These are phyloP conservation scores for Colletotrichum graminicola DNA, from an alignment of 2,329 filamentous ascomycete genomes.

Conservation along the genomic window DNA sequence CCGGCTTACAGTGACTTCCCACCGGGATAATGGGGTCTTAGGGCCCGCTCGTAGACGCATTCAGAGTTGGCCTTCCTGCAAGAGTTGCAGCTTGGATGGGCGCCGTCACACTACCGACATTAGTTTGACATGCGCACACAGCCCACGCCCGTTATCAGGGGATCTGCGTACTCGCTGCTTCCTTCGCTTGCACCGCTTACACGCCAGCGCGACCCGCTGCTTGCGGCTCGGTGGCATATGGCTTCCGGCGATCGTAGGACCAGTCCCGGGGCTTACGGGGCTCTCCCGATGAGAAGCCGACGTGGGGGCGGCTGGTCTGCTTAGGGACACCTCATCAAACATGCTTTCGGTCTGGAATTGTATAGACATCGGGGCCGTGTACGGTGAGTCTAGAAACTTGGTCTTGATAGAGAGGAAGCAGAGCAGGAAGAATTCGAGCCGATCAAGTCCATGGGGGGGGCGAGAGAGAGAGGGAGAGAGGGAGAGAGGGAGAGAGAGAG, in stretches of 20 bases:
- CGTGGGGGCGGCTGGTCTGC: background rate
- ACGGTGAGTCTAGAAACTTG: background rate
- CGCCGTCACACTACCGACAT: conserved; percentile 45
- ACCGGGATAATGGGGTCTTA: conserved; percentile 47
- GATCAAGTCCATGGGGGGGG: conserved; percentile 8
- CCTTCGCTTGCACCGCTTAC: conserved; percentile 46
- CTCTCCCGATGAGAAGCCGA: conserved; percentile 27
- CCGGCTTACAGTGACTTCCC: conserved; percentile 46
- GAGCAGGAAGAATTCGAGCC: conserved; percentile 32
- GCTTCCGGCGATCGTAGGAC: background rate
- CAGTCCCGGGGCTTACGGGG: conserved; percentile 35
- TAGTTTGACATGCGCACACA: background rate
- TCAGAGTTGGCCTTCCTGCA: conserved; percentile 44
- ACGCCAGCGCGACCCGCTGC: conserved; percentile 45
- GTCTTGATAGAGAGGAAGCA: background rate
- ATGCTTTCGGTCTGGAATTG: conserved; percentile 9
- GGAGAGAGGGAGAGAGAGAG: background rate
- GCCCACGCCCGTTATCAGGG: background rate
- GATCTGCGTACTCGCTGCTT: conserved; percentile 44
- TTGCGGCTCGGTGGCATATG: conserved; percentile 40
- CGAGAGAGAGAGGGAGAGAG: too few species aligned
- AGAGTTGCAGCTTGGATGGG: conserved; percentile 45
- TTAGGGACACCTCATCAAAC: background rate
- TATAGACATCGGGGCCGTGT: background rate
- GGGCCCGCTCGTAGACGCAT: conserved; percentile 46